Evolutionary conservation across 1,139 yeast genomes (phyloP), one percentile per base, ranked within the genome.

Genomic region (Pichia sp.): DNA sequence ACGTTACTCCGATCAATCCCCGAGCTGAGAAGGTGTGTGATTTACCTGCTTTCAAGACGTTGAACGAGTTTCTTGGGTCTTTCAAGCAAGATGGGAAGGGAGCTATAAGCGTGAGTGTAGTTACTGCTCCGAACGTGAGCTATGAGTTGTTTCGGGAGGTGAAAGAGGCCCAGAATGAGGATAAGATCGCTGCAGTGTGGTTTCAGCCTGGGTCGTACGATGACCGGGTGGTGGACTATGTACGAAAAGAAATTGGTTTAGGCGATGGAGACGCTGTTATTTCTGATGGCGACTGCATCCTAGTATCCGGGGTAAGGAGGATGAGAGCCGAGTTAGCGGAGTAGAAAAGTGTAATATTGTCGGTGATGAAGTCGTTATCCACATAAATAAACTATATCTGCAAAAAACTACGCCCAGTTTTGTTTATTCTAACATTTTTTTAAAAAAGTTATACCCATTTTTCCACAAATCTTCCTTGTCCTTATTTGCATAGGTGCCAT

Each of bases 141-240:
- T 69, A 70, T 16, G 64, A 70, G 8, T 75, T 84, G 1, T 69
- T 87, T 49, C 67, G 74, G 47, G 77, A 76, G 47, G 72, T 78
- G 7, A 45, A 46, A 13, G 34, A 45, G 3, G 41, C 31, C 2
- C 50, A 49, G 4, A 50, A 53, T 23, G 51, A 50, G 8, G 29
- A n/a, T 8, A 57, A 70, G 1, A 72, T 88, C 32, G 79, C 78
- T 61, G 84, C 85, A 0, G 72, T 87, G 32, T 88, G 96, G 96
- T 82, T 87, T 59, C 96, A 88, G 66, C 95, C 95, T 0, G 95
- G 95, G 0, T 78, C 89, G 40, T 86, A 79, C 60, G 83, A 85
- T 62, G 67, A 69, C 8, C 75, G 72, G n/a, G 84, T 82, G 3
- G 68, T 86, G 49, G 73, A 75, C 1, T 69, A 71, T 34, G 52